Percentiles rank a stretch among this genome's conserved stretches.
These are phyloP conservation scores for Beauveria pseudobassiana DNA, from an alignment of 2,329 filamentous ascomycete species.

Conservation along the genomic window DNA sequence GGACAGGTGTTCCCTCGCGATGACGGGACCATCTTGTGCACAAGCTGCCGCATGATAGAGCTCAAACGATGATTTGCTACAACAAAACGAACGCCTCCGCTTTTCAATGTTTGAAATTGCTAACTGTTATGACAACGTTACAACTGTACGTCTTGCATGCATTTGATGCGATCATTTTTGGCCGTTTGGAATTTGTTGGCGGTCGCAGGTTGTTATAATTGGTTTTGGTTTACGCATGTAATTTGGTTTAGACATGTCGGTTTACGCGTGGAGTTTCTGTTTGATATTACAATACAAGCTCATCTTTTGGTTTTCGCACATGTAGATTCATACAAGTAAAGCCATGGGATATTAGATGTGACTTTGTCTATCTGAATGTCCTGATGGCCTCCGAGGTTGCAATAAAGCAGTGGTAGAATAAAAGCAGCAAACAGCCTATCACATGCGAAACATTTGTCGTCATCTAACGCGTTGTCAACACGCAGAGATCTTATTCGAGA, in stretches of 20 bases:
- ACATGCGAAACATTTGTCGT: not conserved
- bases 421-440: not conserved
- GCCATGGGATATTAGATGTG: slow-evolving; percentile 8
- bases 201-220: not conserved
- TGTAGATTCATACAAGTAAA: not conserved
- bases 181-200: not conserved
- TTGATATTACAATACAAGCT: slow-evolving; percentile 3
- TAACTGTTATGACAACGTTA: not conserved
- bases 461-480: not conserved
- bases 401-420: not conserved
- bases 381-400: slow-evolving; percentile 2
- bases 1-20: slow-evolving; percentile 58
- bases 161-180: not conserved
- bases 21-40: slow-evolving; percentile 49
- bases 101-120: not conserved
- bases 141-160: not conserved
- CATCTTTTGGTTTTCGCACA: not conserved
- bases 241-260: not conserved
- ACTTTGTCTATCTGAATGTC: slow-evolving; percentile 9
- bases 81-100: not conserved
- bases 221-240: not conserved
- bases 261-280: not conserved
- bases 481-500: not conserved
- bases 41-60: slow-evolving; percentile 51
- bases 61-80: slow-evolving; percentile 40